Evolutionary conservation across 352 stramenopile genomes (phyloP).

Genomic region (Phytopythium delawarense): DNA sequence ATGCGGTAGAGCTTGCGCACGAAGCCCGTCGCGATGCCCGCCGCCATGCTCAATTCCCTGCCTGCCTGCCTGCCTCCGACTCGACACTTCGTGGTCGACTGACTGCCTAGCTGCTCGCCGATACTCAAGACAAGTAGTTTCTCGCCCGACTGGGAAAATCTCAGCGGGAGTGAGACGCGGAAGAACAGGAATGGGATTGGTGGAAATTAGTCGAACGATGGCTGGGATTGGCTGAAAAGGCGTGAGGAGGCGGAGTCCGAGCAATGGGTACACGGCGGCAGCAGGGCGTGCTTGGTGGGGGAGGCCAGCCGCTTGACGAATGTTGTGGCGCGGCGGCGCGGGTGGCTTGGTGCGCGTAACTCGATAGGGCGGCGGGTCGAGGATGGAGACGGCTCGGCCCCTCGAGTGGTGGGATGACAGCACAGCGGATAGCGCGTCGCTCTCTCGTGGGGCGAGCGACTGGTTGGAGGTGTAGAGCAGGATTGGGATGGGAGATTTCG

Average conservation of each 20-base stretch:
- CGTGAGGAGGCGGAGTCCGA: not conserved
- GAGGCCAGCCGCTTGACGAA: no score
- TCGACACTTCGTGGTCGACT: not conserved
- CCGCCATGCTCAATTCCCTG: constrained; percentile 14
- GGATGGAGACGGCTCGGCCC: not conserved
- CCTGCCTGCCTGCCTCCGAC: no score
- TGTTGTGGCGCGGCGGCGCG: no score
- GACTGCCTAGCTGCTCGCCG: no score
- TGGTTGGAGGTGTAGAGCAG: not conserved
- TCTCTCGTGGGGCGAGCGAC: not conserved
- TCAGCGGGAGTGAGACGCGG: not conserved
- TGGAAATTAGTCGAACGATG: not conserved
- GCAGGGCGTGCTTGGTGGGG: not conserved
- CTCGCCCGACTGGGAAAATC: not conserved
- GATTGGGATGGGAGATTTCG: not conserved
- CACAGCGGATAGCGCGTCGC: not conserved
- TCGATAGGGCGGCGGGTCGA: not conserved
- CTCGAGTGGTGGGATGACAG: not conserved
- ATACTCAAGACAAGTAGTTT: no score
- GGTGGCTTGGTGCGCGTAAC: no score
- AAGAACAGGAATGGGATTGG: constrained; percentile 1
- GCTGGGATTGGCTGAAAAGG: constrained; percentile 1
- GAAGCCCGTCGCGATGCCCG: constrained; percentile 70
- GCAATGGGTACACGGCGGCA: not conserved
- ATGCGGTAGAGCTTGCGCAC: constrained; percentile 83